Evolutionary conservation across 2,329 filamentous ascomycete genomes (phyloP), one percentile per base, ranked within the genome.

Genomic region (Calonectria hawksworthii): DNA sequence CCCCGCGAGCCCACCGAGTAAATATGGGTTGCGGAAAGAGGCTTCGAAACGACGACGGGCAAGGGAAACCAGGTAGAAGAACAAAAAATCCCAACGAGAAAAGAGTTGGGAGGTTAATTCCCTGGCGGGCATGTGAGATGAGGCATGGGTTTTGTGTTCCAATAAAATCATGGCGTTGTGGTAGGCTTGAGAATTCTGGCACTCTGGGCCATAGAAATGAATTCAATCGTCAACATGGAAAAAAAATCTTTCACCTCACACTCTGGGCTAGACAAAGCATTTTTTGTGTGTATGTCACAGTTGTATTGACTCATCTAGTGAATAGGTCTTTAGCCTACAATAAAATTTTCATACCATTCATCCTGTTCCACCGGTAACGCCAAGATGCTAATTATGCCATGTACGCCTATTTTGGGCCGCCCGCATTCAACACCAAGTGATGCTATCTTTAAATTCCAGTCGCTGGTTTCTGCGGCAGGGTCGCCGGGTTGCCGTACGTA

Each of bases 401-500:
- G 77, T 84, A 81, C 83, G 82, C 83, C 83, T 81, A 77, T 77
- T 72, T 68, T 54, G 77, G 78, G 79, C 77, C 77, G 75, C 77
- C 78, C 71, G 59, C 74, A 76, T 78, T 74, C 64, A 82, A 82
- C 79, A 83, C 79, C 79, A 71, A 76, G 66, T 77, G 78, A 83
- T 84, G 80, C 80, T 81, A 77, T 78, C 76, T 80, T 76, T 87
- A 88, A 79, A 88, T 86, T 80, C 86, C 87, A 74, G 87, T 87
- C 41, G 88, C 85, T 73, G 90, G 90, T 84, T 92, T 92, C 81
- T 92, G 90, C 74, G 90, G 90, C 81, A 92, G 82, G 38, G 89
- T 89, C 38, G 90, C 90, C 73, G 90, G 90, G 82, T 92, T 92
- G 77, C 90, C 90, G 78, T 92, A 92, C 54, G 89, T 83, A 26